Conservation (phyloP, 441 rosid species). For the Daphne laureola region DNA sequence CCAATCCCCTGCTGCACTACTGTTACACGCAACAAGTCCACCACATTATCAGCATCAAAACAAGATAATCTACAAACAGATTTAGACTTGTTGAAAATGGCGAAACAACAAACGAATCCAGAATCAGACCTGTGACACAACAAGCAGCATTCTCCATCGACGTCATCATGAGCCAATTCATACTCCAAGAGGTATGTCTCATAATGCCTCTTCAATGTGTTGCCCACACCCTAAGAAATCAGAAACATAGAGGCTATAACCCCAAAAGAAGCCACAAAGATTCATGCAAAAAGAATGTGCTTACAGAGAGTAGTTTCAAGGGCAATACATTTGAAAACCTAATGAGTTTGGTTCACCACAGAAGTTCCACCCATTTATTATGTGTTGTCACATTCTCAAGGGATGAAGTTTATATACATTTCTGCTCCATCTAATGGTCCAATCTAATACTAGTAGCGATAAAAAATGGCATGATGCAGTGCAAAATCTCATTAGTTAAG, state of each 20-base stretch:
- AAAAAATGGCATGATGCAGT: no score
- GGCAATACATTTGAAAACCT: no score
- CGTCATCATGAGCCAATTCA: slow-evolving; percentile 98
- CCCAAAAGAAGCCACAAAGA: no score
- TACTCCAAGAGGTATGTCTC: slow-evolving; percentile 95
- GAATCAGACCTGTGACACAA: slow-evolving; percentile 79
- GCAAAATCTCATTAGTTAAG: no score
- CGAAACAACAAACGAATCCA: neutral
- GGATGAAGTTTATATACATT: no score
- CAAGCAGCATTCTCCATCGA: slow-evolving; percentile 97
- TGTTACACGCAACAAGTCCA: slow-evolving; percentile 28
- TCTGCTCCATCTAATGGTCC: no score
- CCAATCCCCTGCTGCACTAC: slow-evolving; percentile 99
- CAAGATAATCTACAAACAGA: neutral
- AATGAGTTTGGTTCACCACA: no score
- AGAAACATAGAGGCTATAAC: neutral
- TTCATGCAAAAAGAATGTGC: no score
- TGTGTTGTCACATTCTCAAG: no score
- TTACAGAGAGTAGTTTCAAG: no score
- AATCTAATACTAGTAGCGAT: no score
- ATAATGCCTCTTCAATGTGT: slow-evolving; percentile 90
- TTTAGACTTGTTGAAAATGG: neutral
- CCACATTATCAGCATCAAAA: slow-evolving; percentile 12
- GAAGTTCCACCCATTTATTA: no score
- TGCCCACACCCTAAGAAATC: slow-evolving; percentile 81